These are phyloP conservation scores for Parmales sp. DNA, from an alignment of 108 stramenopile species.

Conservation along the genomic window DNA sequence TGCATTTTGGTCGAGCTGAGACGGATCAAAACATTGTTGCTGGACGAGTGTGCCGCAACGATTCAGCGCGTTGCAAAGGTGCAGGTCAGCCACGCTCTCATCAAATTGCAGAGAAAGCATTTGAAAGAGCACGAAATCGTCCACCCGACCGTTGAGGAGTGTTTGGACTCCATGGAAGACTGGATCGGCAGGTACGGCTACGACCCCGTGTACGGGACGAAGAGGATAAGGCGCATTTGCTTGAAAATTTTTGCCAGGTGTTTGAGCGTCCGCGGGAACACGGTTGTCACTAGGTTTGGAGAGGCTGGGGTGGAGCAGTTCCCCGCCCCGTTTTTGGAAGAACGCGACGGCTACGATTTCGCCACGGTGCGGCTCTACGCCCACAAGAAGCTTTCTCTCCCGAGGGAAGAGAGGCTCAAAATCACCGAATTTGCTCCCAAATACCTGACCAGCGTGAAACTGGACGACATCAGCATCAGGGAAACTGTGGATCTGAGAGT, in stretches of 20 bases:
- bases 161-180: not conserved
- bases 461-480: not conserved
- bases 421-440: not conserved
- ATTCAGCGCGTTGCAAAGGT: not conserved
- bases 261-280: not conserved
- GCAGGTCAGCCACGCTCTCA: not conserved
- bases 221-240: not conserved
- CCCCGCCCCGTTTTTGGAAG: constrained; percentile 2
- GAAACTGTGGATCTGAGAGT: not conserved
- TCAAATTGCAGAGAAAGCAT: not conserved
- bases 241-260: not conserved
- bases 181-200: not conserved
- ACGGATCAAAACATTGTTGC: not conserved
- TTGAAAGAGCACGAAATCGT: not conserved
- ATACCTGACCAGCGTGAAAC: not conserved
- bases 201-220: not conserved
- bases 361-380: not conserved
- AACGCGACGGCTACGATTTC: not conserved
- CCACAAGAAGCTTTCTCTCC: constrained; percentile 5
- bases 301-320: constrained; percentile 11
- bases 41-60: constrained; percentile 3
- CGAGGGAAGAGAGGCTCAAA: not conserved
- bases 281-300: constrained; percentile 5
- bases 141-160: not conserved
- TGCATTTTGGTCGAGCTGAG: not conserved